Evolutionary conservation across 2,329 filamentous ascomycete genomes (phyloP).

Genomic region (Corinectria fuckeliana): DNA sequence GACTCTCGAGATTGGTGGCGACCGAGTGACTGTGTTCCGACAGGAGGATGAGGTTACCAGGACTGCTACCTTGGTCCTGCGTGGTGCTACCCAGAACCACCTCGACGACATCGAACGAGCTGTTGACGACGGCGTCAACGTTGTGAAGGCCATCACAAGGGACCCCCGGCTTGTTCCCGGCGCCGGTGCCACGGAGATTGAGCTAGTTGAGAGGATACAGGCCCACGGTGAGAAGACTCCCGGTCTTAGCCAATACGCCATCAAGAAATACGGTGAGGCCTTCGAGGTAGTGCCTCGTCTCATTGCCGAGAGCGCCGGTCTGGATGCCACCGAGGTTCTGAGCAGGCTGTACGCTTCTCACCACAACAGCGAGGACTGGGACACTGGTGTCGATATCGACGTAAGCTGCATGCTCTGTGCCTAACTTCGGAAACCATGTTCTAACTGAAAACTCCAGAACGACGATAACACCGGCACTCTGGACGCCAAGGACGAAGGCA

Average conservation of each 20-base stretch:
- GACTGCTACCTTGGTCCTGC: slow-evolving; percentile 91
- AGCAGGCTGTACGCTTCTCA: slow-evolving; percentile 93
- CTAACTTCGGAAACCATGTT: slow-evolving; percentile 18
- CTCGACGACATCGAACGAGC: slow-evolving; percentile 96
- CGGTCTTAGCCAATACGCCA: slow-evolving; percentile 92
- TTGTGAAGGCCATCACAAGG: slow-evolving; percentile 96
- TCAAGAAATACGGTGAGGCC: slow-evolving; percentile 95
- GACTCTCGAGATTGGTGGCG: slow-evolving; percentile 95
- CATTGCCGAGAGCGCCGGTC: slow-evolving; percentile 90
- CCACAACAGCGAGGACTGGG: slow-evolving; percentile 86
- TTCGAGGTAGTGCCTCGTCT: slow-evolving; percentile 97
- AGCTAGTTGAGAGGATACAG: slow-evolving; percentile 91
- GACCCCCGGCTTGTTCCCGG: slow-evolving; percentile 91
- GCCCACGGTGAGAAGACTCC: slow-evolving; percentile 91
- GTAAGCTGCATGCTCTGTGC: slow-evolving; percentile 48
- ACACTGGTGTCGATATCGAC: slow-evolving; percentile 93
- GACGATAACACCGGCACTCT: slow-evolving; percentile 80
- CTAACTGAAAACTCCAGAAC: slow-evolving; percentile 59
- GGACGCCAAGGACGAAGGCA: slow-evolving; percentile 86
- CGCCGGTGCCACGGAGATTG: slow-evolving; percentile 92
- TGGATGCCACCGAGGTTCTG: slow-evolving; percentile 96
- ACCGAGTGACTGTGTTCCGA: slow-evolving; percentile 97
- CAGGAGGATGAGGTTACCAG: slow-evolving; percentile 93
- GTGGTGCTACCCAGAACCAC: slow-evolving; percentile 97
- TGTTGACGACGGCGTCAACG: slow-evolving; percentile 97